Percentiles rank a stretch among this genome's conserved stretches.
Evolutionary conservation across 139 green algal species (phyloP).

Genomic region (Chlamydomonas asymmetrica): DNA sequence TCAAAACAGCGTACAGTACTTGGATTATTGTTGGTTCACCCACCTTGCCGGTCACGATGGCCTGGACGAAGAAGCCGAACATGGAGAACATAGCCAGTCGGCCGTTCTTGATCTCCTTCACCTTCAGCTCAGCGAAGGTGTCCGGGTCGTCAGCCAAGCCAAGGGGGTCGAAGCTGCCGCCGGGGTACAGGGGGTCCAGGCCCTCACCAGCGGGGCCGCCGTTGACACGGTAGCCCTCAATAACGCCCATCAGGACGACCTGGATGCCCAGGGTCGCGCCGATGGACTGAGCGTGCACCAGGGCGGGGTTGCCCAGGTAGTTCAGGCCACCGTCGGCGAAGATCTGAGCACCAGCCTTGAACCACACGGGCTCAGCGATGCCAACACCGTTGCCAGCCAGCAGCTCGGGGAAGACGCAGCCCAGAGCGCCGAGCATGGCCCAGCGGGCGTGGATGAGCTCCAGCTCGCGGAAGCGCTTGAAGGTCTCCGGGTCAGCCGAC

Average conservation of each 20-base stretch:
- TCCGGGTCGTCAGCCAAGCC: conserved; percentile 83
- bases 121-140: conserved; percentile 69
- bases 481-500: conserved; percentile 54
- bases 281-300: conserved; percentile 94
- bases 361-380: conserved; percentile 83
- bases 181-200: conserved; percentile 74
- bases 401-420: conserved; percentile 75
- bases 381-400: conserved; percentile 29
- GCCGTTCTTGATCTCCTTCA: conserved; percentile 91
- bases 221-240: conserved; percentile 85
- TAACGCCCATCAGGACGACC: conserved; percentile 82
- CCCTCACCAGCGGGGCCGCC: conserved; percentile 70
- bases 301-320: conserved; percentile 68
- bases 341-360: conserved; percentile 91
- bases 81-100: conserved; percentile 86
- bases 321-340: conserved; percentile 78
- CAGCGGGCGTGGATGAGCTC: conserved; percentile 87
- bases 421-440: conserved; percentile 90
- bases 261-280: conserved; percentile 83
- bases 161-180: conserved; percentile 73
- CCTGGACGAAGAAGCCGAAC: conserved; percentile 86
- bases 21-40: conserved; percentile 64
- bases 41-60: conserved; percentile 52
- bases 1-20: conserved; percentile 35
- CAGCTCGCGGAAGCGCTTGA: conserved; percentile 73